Evolutionary conservation across 805 yeast species (phyloP).

Genomic region (Teunomyces pallodes): DNA sequence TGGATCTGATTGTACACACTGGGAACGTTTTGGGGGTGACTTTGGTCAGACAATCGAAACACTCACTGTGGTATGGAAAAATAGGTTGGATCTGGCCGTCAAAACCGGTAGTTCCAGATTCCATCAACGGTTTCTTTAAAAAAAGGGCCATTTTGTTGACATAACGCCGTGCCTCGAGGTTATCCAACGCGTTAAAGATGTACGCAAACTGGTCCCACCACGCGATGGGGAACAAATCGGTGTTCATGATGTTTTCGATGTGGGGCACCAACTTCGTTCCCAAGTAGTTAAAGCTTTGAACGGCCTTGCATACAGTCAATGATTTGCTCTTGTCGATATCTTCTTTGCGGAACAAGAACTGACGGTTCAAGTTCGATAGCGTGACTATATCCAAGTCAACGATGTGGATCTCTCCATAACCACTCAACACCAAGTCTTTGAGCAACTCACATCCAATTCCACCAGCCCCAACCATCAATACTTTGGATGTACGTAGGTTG

Average conservation of each 20-base stretch:
- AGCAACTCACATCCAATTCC: constrained; percentile 94
- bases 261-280: constrained; percentile 67
- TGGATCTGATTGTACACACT: constrained; percentile 93
- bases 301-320: constrained; percentile 79
- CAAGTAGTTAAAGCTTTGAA: constrained; percentile 61
- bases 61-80: constrained; percentile 76
- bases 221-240: constrained; percentile 59
- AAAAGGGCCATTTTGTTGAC: constrained; percentile 83
- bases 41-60: constrained; percentile 88
- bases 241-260: constrained; percentile 86
- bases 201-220: constrained; percentile 76
- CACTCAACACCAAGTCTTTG: constrained; percentile 74
- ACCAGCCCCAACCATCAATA: constrained; percentile 90
- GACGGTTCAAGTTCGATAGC: constrained; percentile 86
- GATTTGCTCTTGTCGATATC: constrained; percentile 91
- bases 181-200: constrained; percentile 91
- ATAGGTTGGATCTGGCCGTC: constrained; percentile 95
- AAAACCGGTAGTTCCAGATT: constrained; percentile 93
- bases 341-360: constrained; percentile 82
- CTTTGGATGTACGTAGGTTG: constrained; percentile 44
- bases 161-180: constrained; percentile 85
- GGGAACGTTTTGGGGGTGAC: constrained; percentile 90
- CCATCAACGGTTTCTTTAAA: constrained; percentile 74
- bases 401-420: constrained; percentile 83
- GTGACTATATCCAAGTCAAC: constrained; percentile 97